These are phyloP conservation scores for Chaetomium fimeti DNA, from an alignment of 495 filamentous ascomycete genomes.

Conservation along the genomic window DNA sequence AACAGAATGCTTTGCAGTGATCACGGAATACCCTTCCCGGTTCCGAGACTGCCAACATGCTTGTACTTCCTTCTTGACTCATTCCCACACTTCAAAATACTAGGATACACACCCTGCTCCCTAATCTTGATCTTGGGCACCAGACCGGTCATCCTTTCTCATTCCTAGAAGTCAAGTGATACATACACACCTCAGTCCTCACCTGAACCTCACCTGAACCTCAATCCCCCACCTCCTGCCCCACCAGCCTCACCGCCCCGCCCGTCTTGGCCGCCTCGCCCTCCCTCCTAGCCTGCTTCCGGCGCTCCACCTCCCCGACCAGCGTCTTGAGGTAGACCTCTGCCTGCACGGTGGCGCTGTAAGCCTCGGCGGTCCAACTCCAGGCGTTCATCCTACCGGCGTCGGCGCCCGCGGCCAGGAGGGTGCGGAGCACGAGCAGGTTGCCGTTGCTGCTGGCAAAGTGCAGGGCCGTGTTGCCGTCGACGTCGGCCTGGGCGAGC, in stretches of 20 bases:
- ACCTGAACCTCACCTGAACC: neutral
- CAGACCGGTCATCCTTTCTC: too few relatives aligned
- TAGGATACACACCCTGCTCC: too few relatives aligned
- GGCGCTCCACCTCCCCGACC: slow-evolving; percentile 55
- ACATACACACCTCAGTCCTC: neutral
- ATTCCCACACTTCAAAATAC: too few relatives aligned
- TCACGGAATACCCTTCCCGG: too few relatives aligned
- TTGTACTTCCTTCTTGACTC: too few relatives aligned
- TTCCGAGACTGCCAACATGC: too few relatives aligned
- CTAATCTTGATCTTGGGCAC: too few relatives aligned
- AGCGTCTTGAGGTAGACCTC: slow-evolving; percentile 72
- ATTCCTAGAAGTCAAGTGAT: too few relatives aligned
- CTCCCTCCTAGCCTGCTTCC: slow-evolving; percentile 34
- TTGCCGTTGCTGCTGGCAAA: slow-evolving; percentile 65
- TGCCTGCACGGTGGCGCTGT: slow-evolving; percentile 69
- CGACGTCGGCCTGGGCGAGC: slow-evolving; percentile 52
- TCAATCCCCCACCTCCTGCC: slow-evolving; percentile 26
- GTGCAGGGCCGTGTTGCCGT: slow-evolving; percentile 78
- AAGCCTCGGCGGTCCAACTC: slow-evolving; percentile 70
- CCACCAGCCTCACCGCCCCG: slow-evolving; percentile 21
- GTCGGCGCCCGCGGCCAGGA: slow-evolving; percentile 64
- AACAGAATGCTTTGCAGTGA: too few relatives aligned
- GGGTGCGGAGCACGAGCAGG: slow-evolving; percentile 66
- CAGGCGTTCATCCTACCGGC: slow-evolving; percentile 63
- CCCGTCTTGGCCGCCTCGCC: slow-evolving; percentile 30